Conservation (phyloP, 1,284 basidiomycete genomes). For the Puccinia horiana region DNA sequence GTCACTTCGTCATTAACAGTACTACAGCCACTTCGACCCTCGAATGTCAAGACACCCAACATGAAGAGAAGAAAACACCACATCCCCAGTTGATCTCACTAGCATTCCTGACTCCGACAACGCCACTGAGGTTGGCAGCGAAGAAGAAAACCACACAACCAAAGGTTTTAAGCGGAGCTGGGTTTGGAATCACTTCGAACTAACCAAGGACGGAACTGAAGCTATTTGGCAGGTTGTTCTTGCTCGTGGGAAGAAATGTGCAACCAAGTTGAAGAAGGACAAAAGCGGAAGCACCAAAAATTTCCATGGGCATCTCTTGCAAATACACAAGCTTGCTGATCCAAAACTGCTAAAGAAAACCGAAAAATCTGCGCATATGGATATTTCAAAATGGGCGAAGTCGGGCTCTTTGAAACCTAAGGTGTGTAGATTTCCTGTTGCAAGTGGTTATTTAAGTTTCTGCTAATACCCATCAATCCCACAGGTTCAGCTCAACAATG, state of each 20-base stretch:
- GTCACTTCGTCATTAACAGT: no score
- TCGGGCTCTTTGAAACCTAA: background rate
- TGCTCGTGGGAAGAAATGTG: background rate
- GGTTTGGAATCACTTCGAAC: background rate
- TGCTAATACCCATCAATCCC: background rate
- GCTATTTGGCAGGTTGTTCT: background rate
- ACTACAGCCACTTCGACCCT: no score
- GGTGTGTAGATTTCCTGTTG: background rate
- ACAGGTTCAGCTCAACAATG: background rate
- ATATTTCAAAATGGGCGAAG: background rate
- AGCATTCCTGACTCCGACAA: no score
- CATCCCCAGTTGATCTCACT: no score
- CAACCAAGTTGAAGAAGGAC: background rate
- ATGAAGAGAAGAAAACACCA: no score
- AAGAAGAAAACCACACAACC: no score
- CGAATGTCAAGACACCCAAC: no score
- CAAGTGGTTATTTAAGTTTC: background rate
- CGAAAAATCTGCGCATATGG: background rate
- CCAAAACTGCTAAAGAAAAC: background rate
- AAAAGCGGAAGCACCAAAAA: background rate
- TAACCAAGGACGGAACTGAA: background rate
- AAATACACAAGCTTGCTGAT: background rate
- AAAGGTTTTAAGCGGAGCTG: background rate
- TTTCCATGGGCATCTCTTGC: background rate
- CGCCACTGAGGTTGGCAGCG: no score